Evolutionary conservation across 2,329 filamentous ascomycete species (phyloP), one percentile per base, ranked within the genome.

Genomic region (Capronia epimyces): DNA sequence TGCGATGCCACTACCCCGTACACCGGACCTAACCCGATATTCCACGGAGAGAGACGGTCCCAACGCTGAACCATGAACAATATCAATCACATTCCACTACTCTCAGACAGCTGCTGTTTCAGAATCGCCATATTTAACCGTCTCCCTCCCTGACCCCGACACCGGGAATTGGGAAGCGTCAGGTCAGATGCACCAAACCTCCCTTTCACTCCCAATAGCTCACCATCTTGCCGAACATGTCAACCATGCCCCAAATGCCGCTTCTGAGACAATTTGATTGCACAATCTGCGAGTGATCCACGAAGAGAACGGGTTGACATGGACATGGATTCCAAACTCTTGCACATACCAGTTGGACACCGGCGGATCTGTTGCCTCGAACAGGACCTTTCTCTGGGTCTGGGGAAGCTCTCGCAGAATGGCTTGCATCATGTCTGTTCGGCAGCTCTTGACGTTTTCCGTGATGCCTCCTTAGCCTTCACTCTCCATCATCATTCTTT

Each of bases 391-490:
- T 53, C 80, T 76, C 9, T 65, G 54, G 0, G 75, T 76, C 9
- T 65, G 54, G 0, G 75, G 75, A 16, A 79, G 50, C 42, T 78
- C 75, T 46, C 71, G 70, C 64, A 80, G 66, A 37, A 79, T 77
- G 22, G 64, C 63, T 34, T 75, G 75, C 13, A 80, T 76, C 2
- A 79, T 75, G 57, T 80, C 77, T 2, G 75, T 80, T 49, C 75
- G 66, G 78, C 78, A 79, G 7, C 63, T 68, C 45, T 64, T 67
- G 5, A 80, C 75, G 46, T 79, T 80, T 66, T 79, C 76, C 0
- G 77, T 80, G 56, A 80, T 80, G 0, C 77, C n/a, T n/a, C n/a
- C n/a, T n/a, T n/a, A n/a, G n/a, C n/a, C 77, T 63, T 80, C 76
- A n/a, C 75, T 78, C 60, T 81, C 76, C 48, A 79, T 77, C 76